A percentile compares a stretch with the other conserved stretches of the same genome.
Conservation (phyloP, 2,329 filamentous ascomycete species). For the Dryadomyces quercus-mongolicae region DNA sequence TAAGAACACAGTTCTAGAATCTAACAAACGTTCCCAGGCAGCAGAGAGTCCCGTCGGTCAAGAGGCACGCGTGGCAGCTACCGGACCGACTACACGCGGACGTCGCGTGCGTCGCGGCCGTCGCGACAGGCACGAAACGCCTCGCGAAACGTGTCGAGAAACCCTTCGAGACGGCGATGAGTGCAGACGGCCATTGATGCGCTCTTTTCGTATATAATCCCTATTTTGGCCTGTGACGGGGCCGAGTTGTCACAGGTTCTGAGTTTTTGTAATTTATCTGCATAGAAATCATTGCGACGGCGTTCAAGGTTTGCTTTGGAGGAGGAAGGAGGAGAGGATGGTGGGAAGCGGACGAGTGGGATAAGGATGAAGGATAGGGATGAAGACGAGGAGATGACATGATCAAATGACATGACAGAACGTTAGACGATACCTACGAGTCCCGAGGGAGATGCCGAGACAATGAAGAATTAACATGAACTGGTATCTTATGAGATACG, state of each 20-base stretch:
- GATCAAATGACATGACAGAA: neutral
- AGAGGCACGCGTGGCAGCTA: slow-evolving; percentile 13
- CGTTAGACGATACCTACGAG: neutral
- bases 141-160: neutral
- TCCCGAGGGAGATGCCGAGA: neutral
- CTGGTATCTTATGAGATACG: too few relatives aligned
- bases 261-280: neutral
- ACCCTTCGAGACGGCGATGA: neutral
- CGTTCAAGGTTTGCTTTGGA: neutral
- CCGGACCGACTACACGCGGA: slow-evolving; percentile 16
- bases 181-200: too few relatives aligned
- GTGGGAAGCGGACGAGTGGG: neutral
- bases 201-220: neutral
- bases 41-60: slow-evolving; percentile 16
- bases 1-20: too few relatives aligned
- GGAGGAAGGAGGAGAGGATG: neutral
- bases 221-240: neutral
- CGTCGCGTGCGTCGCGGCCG: slow-evolving; percentile 14
- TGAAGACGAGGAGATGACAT: neutral
- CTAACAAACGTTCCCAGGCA: slow-evolving; percentile 24
- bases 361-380: neutral
- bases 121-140: slow-evolving; percentile 2
- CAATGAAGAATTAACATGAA: neutral
- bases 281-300: neutral
- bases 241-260: too few relatives aligned